Conservation (phyloP, 2,329 filamentous ascomycete species). For the Cercospora zeae-maydis region DNA sequence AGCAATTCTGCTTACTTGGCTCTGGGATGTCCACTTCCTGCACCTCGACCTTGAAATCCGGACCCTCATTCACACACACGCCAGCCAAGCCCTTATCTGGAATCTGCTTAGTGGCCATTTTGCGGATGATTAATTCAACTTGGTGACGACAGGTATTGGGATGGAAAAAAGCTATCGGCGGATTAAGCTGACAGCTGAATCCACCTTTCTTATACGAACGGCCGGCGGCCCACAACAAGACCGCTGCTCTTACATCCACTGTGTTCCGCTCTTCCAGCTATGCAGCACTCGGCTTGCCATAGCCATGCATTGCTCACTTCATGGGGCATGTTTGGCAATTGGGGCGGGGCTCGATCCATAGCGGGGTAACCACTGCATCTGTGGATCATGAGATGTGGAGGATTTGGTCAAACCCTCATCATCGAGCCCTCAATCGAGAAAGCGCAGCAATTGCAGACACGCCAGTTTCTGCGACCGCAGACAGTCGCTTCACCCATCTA, state of each 20-base stretch:
- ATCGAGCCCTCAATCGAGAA: background rate
- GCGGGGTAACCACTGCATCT: background rate
- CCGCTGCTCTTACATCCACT: background rate
- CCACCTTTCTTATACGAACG: background rate
- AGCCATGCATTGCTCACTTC: background rate
- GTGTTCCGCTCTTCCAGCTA: background rate
- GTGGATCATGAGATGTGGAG: background rate
- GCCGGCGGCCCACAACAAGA: background rate
- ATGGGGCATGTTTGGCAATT: background rate
- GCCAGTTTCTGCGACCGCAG: background rate
- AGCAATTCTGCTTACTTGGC: slow-evolving; percentile 38
- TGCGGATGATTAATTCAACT: background rate
- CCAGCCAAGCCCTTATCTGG: slow-evolving; percentile 51
- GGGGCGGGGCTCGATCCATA: background rate
- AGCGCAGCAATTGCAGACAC: background rate
- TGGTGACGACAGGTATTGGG: background rate
- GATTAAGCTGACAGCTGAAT: background rate
- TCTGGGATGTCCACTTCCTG: slow-evolving; percentile 49
- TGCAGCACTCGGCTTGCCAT: background rate
- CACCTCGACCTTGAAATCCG: slow-evolving; percentile 48
- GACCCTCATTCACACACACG: slow-evolving; percentile 50
- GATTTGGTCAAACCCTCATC: background rate
- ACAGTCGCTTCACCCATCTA: background rate
- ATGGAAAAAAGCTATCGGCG: background rate
- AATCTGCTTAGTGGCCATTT: slow-evolving; percentile 26